Evolutionary conservation across 2,329 filamentous ascomycete genomes (phyloP).

Genomic region (Pseudogymnoascus sp.): DNA sequence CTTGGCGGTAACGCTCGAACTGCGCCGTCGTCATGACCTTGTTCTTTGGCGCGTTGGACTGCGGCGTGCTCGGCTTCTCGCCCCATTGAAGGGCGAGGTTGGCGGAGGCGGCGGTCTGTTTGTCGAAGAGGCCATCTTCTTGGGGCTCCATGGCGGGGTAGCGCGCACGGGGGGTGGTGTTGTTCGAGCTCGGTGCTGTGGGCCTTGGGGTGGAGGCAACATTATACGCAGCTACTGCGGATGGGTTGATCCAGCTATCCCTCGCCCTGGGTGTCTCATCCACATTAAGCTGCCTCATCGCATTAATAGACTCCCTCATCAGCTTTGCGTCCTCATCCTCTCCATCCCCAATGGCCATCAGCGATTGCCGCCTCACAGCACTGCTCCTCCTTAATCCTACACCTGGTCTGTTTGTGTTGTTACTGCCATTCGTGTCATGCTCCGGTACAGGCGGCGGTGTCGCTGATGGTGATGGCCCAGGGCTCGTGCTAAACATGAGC

Average conservation of each 20-base stretch:
- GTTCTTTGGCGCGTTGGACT: conserved; percentile 35
- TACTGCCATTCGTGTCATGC: conserved; percentile 13
- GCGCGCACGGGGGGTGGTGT: not conserved
- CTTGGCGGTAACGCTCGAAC: conserved; percentile 71
- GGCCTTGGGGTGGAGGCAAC: conserved; percentile 2
- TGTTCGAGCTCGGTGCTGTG: not conserved
- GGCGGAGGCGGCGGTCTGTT: conserved; percentile 21
- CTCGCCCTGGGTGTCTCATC: conserved; percentile 17
- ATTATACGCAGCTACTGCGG: conserved; percentile 16
- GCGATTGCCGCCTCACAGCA: conserved; percentile 23
- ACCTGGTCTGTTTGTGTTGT: conserved; percentile 14
- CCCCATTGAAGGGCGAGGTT: conserved; percentile 23
- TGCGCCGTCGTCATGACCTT: conserved; percentile 88
- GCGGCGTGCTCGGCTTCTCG: conserved; percentile 17
- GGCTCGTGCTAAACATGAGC: conserved; percentile 21
- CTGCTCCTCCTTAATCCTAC: conserved; percentile 25
- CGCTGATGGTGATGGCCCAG: not conserved
- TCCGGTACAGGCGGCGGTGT: conserved; percentile 18
- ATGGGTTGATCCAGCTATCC: conserved; percentile 21
- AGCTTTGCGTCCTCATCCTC: conserved; percentile 27
- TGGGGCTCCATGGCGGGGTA: not conserved
- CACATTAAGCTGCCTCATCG: conserved; percentile 21
- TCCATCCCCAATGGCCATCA: conserved; percentile 20
- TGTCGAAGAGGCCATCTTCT: conserved; percentile 26
- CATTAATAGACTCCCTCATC: conserved; percentile 25